Conservation (phyloP, 305 asterid genomes). For the Nicotiana rustica region DNA sequence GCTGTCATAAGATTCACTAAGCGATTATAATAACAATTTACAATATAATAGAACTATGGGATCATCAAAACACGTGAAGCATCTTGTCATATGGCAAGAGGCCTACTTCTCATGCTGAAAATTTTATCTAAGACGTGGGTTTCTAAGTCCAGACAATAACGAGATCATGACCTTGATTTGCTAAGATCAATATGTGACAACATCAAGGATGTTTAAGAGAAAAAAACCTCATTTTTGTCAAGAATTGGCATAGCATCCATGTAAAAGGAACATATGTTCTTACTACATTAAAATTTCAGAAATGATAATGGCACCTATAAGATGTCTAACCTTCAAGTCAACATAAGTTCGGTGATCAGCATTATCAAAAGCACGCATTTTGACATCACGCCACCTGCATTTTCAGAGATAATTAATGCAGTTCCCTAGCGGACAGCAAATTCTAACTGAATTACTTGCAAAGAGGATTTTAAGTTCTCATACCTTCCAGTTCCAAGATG, state of each 20-base stretch:
- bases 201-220: neutral
- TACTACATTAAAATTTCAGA: neutral
- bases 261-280: neutral
- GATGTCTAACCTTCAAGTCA: slow-evolving; percentile 75
- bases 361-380: slow-evolving; percentile 84
- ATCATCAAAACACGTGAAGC: neutral
- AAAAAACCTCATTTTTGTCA: neutral
- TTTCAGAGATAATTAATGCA: slow-evolving; percentile 28
- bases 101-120: neutral
- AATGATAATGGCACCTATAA: slow-evolving; percentile 1
- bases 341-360: slow-evolving; percentile 96
- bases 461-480: slow-evolving; percentile 7
- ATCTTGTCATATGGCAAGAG: slow-evolving; percentile 16
- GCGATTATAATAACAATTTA: slow-evolving; percentile 17
- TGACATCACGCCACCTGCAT: slow-evolving; percentile 98
- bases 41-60: slow-evolving; percentile 5
- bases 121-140: neutral
- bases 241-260: slow-evolving; percentile 25
- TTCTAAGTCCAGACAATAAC: neutral
- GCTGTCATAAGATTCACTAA: slow-evolving; percentile 34
- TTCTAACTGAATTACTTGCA: neutral
- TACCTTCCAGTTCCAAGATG: slow-evolving; percentile 95
- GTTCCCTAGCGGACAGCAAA: slow-evolving; percentile 20
- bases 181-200: neutral
- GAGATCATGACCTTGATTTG: neutral